phyloP scores from a whole-genome alignment of 2,329 filamentous ascomycete species.

The Didymella pomorum region DNA sequence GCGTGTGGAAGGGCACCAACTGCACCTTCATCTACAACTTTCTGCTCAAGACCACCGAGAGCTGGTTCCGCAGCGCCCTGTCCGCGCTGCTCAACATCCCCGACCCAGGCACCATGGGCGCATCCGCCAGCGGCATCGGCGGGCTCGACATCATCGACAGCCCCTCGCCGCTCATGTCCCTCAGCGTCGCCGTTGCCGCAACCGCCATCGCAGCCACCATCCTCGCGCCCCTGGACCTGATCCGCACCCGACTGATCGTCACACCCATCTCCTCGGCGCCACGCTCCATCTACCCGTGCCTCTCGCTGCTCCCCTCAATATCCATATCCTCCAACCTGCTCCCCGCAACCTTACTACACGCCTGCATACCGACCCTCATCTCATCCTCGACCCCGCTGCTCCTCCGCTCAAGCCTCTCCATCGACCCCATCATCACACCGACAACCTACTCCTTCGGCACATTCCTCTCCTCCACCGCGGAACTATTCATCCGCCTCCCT shows the following conservation, averaged over 20 bases:
- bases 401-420: constrained; percentile 81
- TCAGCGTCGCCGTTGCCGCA: constrained; percentile 74
- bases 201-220: constrained; percentile 77
- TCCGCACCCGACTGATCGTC: constrained; percentile 85
- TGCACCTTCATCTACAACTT: constrained; percentile 91
- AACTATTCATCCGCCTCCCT: constrained; percentile 86
- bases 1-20: constrained; percentile 94
- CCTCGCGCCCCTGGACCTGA: constrained; percentile 86
- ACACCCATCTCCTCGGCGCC: constrained; percentile 79
- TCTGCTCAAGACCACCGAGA: constrained; percentile 84
- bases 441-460: constrained; percentile 82
- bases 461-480: constrained; percentile 79
- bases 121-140: constrained; percentile 58
- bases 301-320: constrained; percentile 78
- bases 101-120: constrained; percentile 70
- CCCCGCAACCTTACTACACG: constrained; percentile 86
- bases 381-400: constrained; percentile 84
- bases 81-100: constrained; percentile 90
- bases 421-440: constrained; percentile 83
- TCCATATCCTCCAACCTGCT: constrained; percentile 73
- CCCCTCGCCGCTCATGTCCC: constrained; percentile 80
- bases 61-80: constrained; percentile 90
- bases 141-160: constrained; percentile 83
- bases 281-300: constrained; percentile 78
- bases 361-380: constrained; percentile 82